Percentiles rank a stretch among this genome's conserved stretches.
Conservation (phyloP, 495 filamentous ascomycete genomes). For the Lasiosphaeria hispida region DNA sequence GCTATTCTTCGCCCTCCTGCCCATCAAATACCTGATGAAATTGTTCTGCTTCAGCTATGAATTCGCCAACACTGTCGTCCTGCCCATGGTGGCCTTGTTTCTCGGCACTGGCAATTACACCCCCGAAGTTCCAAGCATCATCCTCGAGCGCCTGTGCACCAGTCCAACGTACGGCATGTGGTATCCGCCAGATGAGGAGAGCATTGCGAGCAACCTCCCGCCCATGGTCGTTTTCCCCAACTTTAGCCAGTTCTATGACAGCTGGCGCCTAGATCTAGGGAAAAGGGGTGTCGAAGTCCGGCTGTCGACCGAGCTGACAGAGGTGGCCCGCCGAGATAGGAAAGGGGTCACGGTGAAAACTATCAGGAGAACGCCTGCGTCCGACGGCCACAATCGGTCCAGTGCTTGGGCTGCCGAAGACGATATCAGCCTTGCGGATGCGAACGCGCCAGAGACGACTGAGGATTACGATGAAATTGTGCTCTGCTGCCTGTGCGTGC, state of each 20-base stretch:
- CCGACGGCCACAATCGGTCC: constrained; percentile 35
- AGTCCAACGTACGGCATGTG: constrained; percentile 73
- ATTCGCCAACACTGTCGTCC: constrained; percentile 69
- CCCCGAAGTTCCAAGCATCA: constrained; percentile 68
- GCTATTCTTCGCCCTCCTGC: constrained; percentile 68
- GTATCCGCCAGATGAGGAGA: constrained; percentile 63
- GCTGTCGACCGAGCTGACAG: constrained; percentile 59
- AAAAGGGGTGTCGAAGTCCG: constrained; percentile 63
- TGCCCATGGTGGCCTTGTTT: constrained; percentile 74
- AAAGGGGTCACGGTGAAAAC: constrained; percentile 54
- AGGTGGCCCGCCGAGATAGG: constrained; percentile 55
- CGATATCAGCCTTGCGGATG: constrained; percentile 22
- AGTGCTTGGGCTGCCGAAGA: constrained; percentile 30
- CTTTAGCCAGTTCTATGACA: constrained; percentile 65
- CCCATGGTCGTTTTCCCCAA: constrained; percentile 81
- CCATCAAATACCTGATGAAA: constrained; percentile 66
- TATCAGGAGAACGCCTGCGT: constrained; percentile 28
- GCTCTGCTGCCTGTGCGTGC: constrained; percentile 56
- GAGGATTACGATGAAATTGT: constrained; percentile 70
- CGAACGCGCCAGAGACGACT: constrained; percentile 20
- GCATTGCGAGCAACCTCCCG: constrained; percentile 67
- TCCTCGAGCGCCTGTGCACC: constrained; percentile 74
- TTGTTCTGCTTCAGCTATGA: constrained; percentile 71
- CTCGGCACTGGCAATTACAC: constrained; percentile 79
- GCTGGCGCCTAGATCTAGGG: constrained; percentile 62